Percentiles rank a stretch among this genome's conserved stretches.
phyloP scores from a whole-genome alignment of 768 basidiomycete genomes.

The Plicaturopsis crispa region DNA sequence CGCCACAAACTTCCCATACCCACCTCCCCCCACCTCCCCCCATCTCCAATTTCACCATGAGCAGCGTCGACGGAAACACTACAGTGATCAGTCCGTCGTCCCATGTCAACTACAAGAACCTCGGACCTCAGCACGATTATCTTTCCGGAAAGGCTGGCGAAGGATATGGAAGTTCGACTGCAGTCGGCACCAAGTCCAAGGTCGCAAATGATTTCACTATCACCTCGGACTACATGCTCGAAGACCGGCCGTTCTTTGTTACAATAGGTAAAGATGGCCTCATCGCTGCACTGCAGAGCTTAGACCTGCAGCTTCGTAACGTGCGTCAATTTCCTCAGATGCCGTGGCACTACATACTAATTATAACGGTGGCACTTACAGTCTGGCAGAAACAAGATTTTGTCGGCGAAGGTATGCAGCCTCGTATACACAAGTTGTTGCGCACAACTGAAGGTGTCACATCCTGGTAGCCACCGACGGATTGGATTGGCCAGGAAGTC shows the following conservation, averaged over 20 bases:
- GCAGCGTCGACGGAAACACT: not conserved
- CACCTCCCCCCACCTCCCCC: not conserved
- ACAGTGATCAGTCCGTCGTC: not conserved
- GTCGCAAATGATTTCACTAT: constrained; percentile 33
- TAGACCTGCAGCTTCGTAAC: constrained; percentile 52
- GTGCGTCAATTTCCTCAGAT: constrained; percentile 26
- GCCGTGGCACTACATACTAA: constrained; percentile 4
- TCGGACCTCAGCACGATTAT: not conserved
- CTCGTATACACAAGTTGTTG: not conserved
- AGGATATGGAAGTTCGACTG: no score
- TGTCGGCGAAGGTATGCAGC: constrained; percentile 52
- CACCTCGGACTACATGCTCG: constrained; percentile 39
- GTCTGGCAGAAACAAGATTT: constrained; percentile 47
- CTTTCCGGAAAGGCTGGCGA: no score
- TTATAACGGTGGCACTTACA: constrained; percentile 16
- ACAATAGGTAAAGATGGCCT: constrained; percentile 61
- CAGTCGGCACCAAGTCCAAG: constrained; percentile 7
- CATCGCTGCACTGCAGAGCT: constrained; percentile 59
- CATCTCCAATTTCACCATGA: not conserved
- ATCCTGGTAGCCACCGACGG: constrained; percentile 38
- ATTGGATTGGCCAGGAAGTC: constrained; percentile 68
- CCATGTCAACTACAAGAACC: not conserved
- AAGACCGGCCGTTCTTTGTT: constrained; percentile 66
- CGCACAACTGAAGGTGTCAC: not conserved
- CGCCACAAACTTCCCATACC: no score